phyloP scores from a whole-genome alignment of 495 filamentous ascomycete genomes.

The Lichina pygmaea region DNA sequence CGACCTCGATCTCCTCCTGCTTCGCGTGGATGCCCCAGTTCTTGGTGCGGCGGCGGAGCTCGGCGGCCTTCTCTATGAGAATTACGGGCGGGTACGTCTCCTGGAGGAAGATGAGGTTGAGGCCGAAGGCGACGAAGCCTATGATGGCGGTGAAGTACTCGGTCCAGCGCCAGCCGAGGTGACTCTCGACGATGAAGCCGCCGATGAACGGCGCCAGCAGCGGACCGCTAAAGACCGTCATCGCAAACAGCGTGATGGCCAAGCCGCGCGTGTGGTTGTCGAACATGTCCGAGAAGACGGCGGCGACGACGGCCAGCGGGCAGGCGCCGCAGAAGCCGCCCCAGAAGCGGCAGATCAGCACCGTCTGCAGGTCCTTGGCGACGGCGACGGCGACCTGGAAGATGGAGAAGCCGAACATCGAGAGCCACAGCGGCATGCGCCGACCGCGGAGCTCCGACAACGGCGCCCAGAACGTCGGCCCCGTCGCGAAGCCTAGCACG shows the following conservation, averaged over 20 bases:
- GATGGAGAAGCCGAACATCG: slow-evolving; percentile 55
- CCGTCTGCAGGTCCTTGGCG: slow-evolving; percentile 56
- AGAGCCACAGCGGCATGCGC: slow-evolving; percentile 37
- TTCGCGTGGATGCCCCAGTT: slow-evolving; percentile 92
- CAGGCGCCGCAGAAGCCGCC: slow-evolving; percentile 46
- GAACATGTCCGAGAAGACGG: slow-evolving; percentile 76
- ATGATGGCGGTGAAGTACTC: slow-evolving; percentile 47
- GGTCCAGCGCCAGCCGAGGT: slow-evolving; percentile 72
- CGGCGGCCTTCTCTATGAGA: slow-evolving; percentile 45
- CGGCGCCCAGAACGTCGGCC: slow-evolving; percentile 33
- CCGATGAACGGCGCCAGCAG: slow-evolving; percentile 62
- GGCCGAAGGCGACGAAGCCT: slow-evolving; percentile 41
- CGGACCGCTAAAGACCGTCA: slow-evolving; percentile 64
- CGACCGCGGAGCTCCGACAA: slow-evolving; percentile 57
- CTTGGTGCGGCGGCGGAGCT: slow-evolving; percentile 53
- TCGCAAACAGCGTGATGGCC: slow-evolving; percentile 59
- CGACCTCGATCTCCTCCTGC: slow-evolving; percentile 78
- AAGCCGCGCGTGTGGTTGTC: slow-evolving; percentile 51
- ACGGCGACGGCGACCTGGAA: slow-evolving; percentile 47
- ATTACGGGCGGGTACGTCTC: slow-evolving; percentile 68
- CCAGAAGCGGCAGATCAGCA: slow-evolving; percentile 67
- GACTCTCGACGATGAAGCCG: slow-evolving; percentile 44
- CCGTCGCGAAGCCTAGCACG: slow-evolving; percentile 44
- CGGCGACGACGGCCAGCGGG: slow-evolving; percentile 61
- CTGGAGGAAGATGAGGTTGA: slow-evolving; percentile 44